Evolutionary conservation across 768 basidiomycete genomes (phyloP).

Genomic region (Phlebiopsis gigantea): DNA sequence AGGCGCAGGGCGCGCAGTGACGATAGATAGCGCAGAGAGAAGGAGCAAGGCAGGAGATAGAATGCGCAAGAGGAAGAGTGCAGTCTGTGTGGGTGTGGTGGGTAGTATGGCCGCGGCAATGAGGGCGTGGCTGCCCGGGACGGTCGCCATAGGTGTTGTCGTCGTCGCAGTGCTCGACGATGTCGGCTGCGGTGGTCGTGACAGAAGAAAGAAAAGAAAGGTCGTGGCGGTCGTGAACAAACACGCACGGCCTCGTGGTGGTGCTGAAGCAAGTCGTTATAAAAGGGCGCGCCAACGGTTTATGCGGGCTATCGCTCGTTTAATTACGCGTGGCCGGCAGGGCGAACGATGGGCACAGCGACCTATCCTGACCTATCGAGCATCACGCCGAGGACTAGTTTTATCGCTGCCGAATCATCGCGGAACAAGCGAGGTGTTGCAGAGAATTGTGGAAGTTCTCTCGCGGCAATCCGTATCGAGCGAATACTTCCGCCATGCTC

Average conservation of each 20-base stretch:
- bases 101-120: conserved; percentile 15
- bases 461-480: background rate
- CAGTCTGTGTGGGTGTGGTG: conserved; percentile 15
- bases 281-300: conserved; percentile 7
- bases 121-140: conserved; percentile 14
- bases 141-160: conserved; percentile 23
- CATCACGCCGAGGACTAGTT: background rate
- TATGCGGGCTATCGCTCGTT: conserved; percentile 7
- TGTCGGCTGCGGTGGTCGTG: conserved; percentile 19
- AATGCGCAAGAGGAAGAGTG: conserved; percentile 55
- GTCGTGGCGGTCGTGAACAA: conserved; percentile 16
- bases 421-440: background rate
- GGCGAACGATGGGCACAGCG: background rate
- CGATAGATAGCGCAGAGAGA: conserved; percentile 54
- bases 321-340: conserved; percentile 6
- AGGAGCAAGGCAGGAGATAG: conserved; percentile 65
- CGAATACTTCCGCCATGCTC: background rate
- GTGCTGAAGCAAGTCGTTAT: conserved; percentile 10
- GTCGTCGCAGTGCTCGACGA: conserved; percentile 31
- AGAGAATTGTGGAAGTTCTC: background rate
- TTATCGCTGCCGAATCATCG: conserved; percentile 6
- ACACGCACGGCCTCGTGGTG: conserved; percentile 15
- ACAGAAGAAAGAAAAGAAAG: conserved; percentile 21
- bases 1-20: conserved; percentile 41
- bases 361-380: background rate